Conservation (phyloP, 768 basidiomycete genomes). For the Boletus pseudopeckii region DNA sequence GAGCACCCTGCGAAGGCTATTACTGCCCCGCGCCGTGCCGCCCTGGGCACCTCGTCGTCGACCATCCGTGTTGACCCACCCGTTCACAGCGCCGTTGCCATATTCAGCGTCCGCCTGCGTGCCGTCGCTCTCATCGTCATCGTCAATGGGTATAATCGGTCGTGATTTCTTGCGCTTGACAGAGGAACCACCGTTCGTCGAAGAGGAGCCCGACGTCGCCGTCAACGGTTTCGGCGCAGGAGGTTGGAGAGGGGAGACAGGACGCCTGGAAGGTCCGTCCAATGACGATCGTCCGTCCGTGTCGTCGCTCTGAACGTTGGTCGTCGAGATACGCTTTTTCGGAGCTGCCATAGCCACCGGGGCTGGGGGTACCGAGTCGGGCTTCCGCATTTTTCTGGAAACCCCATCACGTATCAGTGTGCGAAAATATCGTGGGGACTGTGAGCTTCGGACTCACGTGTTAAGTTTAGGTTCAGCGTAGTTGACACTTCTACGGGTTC, state of each 20-base stretch:
- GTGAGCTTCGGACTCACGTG: conserved; percentile 51
- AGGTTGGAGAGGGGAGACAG: conserved; percentile 25
- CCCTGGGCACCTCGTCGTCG: conserved; percentile 43
- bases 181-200: conserved; percentile 21
- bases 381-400: conserved; percentile 84
- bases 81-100: conserved; percentile 34
- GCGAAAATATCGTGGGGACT: not conserved
- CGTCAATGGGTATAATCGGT: conserved; percentile 42
- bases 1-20: conserved; percentile 31
- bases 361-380: conserved; percentile 49
- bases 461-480: conserved; percentile 87
- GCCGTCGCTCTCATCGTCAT: conserved; percentile 61
- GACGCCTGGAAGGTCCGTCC: conserved; percentile 35
- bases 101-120: conserved; percentile 72
- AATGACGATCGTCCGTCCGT: conserved; percentile 39
- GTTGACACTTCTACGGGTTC: conserved; percentile 74
- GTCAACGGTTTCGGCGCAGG: conserved; percentile 38
- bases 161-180: conserved; percentile 55
- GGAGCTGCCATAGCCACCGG: conserved; percentile 26
- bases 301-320: conserved; percentile 35
- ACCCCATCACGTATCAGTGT: conserved; percentile 4
- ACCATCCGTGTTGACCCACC: conserved; percentile 58
- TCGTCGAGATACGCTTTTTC: conserved; percentile 45
- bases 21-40: conserved; percentile 15
- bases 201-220: conserved; percentile 34